Base-by-base conservation (phyloP, 169 alveolate species). In the Theileria orientalis region DNA sequence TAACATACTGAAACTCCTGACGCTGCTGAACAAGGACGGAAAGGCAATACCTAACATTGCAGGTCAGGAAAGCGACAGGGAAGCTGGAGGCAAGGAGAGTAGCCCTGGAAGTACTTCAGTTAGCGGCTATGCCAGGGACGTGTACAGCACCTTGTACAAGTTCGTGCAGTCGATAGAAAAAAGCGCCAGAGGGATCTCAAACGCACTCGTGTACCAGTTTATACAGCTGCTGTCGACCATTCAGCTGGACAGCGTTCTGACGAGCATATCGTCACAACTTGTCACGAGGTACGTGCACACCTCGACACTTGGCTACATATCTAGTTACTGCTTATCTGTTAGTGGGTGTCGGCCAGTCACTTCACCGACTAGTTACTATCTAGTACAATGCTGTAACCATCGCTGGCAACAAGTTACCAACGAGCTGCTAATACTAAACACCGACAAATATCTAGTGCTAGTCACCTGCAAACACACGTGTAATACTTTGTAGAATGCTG, bases 151-250 rank as follows among this genome's bases (percentile, higher is more conserved):
- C 27, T 41, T 79, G 30, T 75, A 63, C 89, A 82, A 85, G 92
- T 60, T 83, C 91, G 16, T 93, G 93, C 76, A 94, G 92, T 66
- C 84, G 90, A 56, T 64, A n/a, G 87, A 79, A 42, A 30, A 54
- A 0, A 8, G 19, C 25, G 54, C 69, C 5, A 19, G n/a, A 1
- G 60, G 83, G 91, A 63, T 94, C 61, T 96, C 97, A 13, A 90
- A 93, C 85, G 98, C 98, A 30, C 89, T 96, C 29, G 95, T 95
- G 19, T 95, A 93, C 80, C 94, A 96, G 85, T 96, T 98, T 73
- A 91, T 95, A 19, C 94, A 95, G 84, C 92, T 97, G 21, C 93
- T 96, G 35, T 87, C 97, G 42, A 82, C 83, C 14, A 94, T 96
- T 19, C 92, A 91, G 66, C 98, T 98, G 8, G 69, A 92, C 40